Percentiles rank a stretch among this genome's conserved stretches.
Conservation (phyloP, 2,329 filamentous ascomycete genomes). For the Colletotrichum sp. region DNA sequence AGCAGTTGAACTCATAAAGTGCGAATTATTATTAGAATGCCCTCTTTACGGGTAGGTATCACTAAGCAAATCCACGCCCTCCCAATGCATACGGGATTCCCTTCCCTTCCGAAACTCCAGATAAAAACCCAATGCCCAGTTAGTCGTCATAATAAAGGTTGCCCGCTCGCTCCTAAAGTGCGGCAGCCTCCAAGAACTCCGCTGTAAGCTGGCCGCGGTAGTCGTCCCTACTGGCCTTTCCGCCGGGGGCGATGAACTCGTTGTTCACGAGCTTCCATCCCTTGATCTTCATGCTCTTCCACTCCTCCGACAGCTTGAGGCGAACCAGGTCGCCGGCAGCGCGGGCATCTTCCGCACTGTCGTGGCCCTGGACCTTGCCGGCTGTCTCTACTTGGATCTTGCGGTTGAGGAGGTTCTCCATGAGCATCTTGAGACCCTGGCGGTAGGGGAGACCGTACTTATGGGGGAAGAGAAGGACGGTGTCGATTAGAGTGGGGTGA, state of each 20-base stretch:
- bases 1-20: neutral
- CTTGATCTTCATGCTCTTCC: slow-evolving; percentile 66
- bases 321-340: slow-evolving; percentile 87
- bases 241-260: slow-evolving; percentile 43
- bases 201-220: slow-evolving; percentile 35
- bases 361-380: slow-evolving; percentile 69
- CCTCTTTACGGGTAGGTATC: neutral
- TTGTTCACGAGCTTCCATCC: slow-evolving; percentile 70
- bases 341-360: slow-evolving; percentile 89
- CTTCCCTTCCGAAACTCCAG: neutral
- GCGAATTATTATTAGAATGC: neutral
- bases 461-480: slow-evolving; percentile 83
- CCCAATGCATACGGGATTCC: neutral
- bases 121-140: neutral
- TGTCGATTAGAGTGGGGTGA: slow-evolving; percentile 86
- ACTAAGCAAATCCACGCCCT: neutral
- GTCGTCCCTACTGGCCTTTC: slow-evolving; percentile 8
- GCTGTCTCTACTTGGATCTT: slow-evolving; percentile 76
- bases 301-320: slow-evolving; percentile 71
- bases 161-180: neutral
- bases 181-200: slow-evolving; percentile 37
- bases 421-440: slow-evolving; percentile 76
- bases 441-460: slow-evolving; percentile 76
- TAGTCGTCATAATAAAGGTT: neutral
- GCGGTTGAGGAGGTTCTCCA: slow-evolving; percentile 69